Evolutionary conservation across 441 rosid species (phyloP), one percentile per base, ranked within the genome.

Genomic region (Jatropha multifida): DNA sequence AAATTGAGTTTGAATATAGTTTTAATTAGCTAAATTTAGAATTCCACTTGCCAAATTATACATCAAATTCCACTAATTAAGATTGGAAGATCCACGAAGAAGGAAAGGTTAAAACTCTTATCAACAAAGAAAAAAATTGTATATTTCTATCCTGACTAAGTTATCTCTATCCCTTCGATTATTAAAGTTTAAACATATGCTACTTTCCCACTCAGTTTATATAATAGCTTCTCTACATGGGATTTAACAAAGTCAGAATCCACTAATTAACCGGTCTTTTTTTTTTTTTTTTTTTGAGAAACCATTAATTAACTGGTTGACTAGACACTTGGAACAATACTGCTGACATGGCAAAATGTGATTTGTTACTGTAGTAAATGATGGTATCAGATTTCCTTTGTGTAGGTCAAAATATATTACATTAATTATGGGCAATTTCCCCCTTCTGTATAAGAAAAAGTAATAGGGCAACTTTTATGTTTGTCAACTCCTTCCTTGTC

Each of bases 401-500:
- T 58, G 13, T 11, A 71, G 63, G 76, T 74, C 79, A 81, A 42
- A 40, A 48, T 32, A 78, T 61, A 70, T 54, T 70, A 49, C 70
- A 73, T 66, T 69, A 76, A 44, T 5, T 44, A 44, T 6, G 62
- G 61, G 56, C 32, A 59, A 65, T 38, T 55, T 77, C 62, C 77
- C 80, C 63, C 70, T 72, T 78, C 75, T 6, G 1, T 20, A 7
- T 65, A 81, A 81, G 73, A 58, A 74, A 78, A 73, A 52, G 32
- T 60, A 23, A 32, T 14, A 11, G 69, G 48, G 40, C 38, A 66
- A 69, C 81, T 79, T 84, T 84, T 81, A 48, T 62, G 75, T 55
- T 81, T 82, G 93, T 88, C 89, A 84, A 87, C 90, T 66, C 65
- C 41, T 65, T 42, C 63, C 52, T 40, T 73, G 42, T 68, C 78